A percentile compares a stretch with the other conserved stretches of the same genome.
Evolutionary conservation across 257 asterid genomes (phyloP).

Genomic region (Gardenia jasminoides): DNA sequence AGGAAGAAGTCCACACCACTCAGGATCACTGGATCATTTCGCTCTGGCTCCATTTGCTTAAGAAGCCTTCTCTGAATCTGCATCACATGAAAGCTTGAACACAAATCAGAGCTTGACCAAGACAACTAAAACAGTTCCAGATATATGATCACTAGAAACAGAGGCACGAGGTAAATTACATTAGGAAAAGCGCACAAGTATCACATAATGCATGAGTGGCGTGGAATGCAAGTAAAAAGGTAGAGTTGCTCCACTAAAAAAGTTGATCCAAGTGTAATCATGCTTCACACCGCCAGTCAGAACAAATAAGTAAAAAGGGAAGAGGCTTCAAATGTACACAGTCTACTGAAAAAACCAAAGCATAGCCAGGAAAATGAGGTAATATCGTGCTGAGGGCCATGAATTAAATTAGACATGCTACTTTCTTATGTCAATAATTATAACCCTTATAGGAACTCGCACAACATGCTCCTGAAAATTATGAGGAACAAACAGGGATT

Average conservation of each 20-base stretch:
- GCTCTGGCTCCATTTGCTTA: conserved; percentile 34
- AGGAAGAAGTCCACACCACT: conserved; percentile 22
- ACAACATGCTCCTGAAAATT: neutral
- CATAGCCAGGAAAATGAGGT: neutral
- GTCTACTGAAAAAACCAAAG: neutral
- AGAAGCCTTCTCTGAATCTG: conserved; percentile 57
- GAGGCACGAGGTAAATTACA: neutral
- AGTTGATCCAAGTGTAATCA: neutral
- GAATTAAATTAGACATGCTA: neutral
- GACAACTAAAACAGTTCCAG: neutral
- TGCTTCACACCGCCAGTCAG: neutral
- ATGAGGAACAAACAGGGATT: neutral
- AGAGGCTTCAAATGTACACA: neutral
- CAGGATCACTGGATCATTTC: conserved; percentile 19
- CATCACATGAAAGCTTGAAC: conserved; percentile 19
- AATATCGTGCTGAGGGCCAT: neutral
- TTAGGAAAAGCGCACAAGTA: neutral
- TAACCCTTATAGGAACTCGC: neutral
- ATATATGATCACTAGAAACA: neutral
- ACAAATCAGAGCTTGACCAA: conserved; percentile 7
- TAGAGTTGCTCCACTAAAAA: neutral
- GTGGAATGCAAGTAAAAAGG: too few relatives aligned
- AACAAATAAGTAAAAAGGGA: neutral
- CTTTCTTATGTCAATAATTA: neutral
- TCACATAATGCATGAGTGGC: neutral